Base-by-base conservation (phyloP, 805 yeast species). In the Kurtzmaniella cleridarum region DNA sequence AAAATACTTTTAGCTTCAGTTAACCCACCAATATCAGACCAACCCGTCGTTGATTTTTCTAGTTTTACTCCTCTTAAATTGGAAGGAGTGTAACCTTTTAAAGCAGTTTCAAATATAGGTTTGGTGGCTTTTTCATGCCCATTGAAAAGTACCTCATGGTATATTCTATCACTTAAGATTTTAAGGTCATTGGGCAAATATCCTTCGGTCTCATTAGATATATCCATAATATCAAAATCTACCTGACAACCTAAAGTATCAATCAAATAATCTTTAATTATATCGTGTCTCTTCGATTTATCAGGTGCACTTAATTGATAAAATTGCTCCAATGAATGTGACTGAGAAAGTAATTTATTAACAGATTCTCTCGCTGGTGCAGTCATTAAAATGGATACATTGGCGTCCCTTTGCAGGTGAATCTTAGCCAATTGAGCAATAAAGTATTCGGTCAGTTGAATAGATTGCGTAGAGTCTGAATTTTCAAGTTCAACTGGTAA, bases 11-110 rank as follows among this genome's bases (percentile, higher is more conserved):
- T 91, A 1, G 95, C 93, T 12, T 79, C 83, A 14, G 64, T 64
- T 39, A 91, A 65, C 0, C 97, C 98, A 5, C 98, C 98, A 47
- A 91, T 87, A 48, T 89, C 95, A 2, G 69, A 51, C 98, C 98
- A 91, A 34, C 75, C 73, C 0, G 80, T 76, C 1, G 78, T 61
- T 0, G 91, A 79, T 50, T 85, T 88, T 48, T 88, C 88, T 9
- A 90, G 66, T 54, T 88, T 87, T 5, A 88, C 95, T 0, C 95
- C 95, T 38, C 96, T 73, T 39, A 91, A 63, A 34, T 87, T 80
- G 0, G 95, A 78, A 0, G 98, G 96, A 1, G 79, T 76, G 49
- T 75, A 91, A 1, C 79, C 85, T 10, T 71, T 57, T n/a, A 84
- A 53, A 0, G 95, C 86, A 7, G 57, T 63, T 13, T 69, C 62